Conservation (phyloP, 176 grass and related monocot genomes). For the Juncus effusus region DNA sequence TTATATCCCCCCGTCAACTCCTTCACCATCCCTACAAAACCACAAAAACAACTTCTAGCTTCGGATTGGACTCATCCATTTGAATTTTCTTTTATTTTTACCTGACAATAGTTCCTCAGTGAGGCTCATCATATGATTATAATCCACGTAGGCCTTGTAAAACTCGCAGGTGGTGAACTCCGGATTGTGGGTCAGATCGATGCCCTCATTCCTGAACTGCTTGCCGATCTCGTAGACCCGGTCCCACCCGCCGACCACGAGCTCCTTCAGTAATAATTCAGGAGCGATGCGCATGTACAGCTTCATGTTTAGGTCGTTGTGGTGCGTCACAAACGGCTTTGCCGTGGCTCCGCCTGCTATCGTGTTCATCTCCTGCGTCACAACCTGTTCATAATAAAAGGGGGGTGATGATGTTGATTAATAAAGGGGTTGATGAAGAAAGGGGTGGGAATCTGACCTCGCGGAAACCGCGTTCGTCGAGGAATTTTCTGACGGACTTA, state of each 20-base stretch:
- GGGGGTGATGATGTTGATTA: too few species aligned
- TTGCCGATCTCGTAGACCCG: slow-evolving; percentile 99
- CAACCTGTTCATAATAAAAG: slow-evolving; percentile 44
- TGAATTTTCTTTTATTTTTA: slow-evolving; percentile 13
- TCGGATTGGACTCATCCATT: too few species aligned
- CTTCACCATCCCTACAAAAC: slow-evolving; percentile 66
- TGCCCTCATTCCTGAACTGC: slow-evolving; percentile 98
- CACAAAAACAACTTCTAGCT: too few species aligned
- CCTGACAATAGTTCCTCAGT: slow-evolving; percentile 85
- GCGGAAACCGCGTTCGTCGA: slow-evolving; percentile 73
- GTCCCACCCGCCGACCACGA: slow-evolving; percentile 83
- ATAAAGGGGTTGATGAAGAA: too few species aligned
- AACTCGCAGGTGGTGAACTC: slow-evolving; percentile 98
- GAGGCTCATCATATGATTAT: slow-evolving; percentile 76
- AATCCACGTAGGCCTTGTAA: slow-evolving; percentile 99
- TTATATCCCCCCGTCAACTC: slow-evolving; percentile 86
- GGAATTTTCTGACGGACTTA: slow-evolving; percentile 55
- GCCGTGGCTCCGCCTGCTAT: slow-evolving; percentile 92
- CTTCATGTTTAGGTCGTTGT: slow-evolving; percentile 95
- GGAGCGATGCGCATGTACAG: slow-evolving; percentile 98
- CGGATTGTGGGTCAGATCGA: slow-evolving; percentile 98
- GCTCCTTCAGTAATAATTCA: slow-evolving; percentile 92
- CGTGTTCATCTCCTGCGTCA: slow-evolving; percentile 98
- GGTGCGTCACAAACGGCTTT: slow-evolving; percentile 67
- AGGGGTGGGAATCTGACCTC: slow-evolving; percentile 40